These are phyloP conservation scores for Cladophialophora immunda DNA, from an alignment of 2,329 filamentous ascomycete genomes.

Conservation along the genomic window DNA sequence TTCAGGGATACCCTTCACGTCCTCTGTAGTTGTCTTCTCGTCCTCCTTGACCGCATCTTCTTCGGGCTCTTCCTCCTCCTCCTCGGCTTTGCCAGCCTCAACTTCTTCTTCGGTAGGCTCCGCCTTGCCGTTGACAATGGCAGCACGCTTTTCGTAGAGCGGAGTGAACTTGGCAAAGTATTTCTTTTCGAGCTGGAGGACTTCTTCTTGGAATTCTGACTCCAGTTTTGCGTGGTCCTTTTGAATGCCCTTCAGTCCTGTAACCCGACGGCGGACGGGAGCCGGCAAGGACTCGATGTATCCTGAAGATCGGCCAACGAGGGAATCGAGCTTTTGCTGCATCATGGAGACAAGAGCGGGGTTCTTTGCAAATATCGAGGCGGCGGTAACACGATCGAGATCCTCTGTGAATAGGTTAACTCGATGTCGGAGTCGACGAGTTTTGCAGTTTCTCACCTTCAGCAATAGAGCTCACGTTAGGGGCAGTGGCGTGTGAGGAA, in stretches of 20 bases:
- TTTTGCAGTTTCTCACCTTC: conserved; percentile 71
- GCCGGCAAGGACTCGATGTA: conserved; percentile 96
- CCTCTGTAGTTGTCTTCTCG: conserved; percentile 53
- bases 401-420: conserved; percentile 70
- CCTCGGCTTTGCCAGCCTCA: conserved; percentile 81
- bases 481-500: conserved; percentile 95
- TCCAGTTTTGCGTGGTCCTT: conserved; percentile 99
- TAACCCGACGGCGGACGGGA: conserved; percentile 89
- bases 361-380: conserved; percentile 94
- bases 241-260: conserved; percentile 96
- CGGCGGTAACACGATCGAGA: conserved; percentile 83
- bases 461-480: conserved; percentile 91
- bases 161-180: conserved; percentile 99
- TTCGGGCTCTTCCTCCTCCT: conserved; percentile 71
- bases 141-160: conserved; percentile 91
- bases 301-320: conserved; percentile 93
- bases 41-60: conserved; percentile 67
- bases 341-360: conserved; percentile 96
- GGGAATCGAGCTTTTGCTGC: conserved; percentile 90
- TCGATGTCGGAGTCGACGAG: not conserved
- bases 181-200: conserved; percentile 98
- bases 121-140: conserved; percentile 84
- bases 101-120: conserved; percentile 91
- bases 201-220: conserved; percentile 97
- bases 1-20: conserved; percentile 86